These are phyloP conservation scores for Lachancea kluyveri DNA, from an alignment of 805 yeast species.

Conservation along the genomic window DNA sequence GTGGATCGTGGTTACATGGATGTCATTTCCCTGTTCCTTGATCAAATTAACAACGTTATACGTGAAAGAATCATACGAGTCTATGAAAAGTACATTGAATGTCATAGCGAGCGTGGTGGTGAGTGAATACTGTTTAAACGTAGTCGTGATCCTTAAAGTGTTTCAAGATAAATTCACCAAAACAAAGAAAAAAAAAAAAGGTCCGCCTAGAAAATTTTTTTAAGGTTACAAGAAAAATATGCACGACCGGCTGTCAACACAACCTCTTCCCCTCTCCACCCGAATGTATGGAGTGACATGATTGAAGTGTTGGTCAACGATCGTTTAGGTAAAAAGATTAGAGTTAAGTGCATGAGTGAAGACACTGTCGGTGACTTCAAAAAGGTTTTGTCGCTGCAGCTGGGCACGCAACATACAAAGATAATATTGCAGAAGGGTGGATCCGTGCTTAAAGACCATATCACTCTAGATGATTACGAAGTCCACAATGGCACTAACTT, in stretches of 20 bases:
- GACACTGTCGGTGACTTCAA: conserved; percentile 91
- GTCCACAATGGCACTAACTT: conserved; percentile 83
- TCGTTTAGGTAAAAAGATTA: conserved; percentile 78
- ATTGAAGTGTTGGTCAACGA: conserved; percentile 71
- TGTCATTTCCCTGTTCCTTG: conserved; percentile 33
- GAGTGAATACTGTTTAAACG: too few relatives aligned
- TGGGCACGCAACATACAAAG: conserved; percentile 65
- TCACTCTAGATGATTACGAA: conserved; percentile 89
- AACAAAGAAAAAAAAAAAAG: too few relatives aligned
- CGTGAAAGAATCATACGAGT: conserved; percentile 94
- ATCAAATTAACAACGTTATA: conserved; percentile 67
- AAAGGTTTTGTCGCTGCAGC: conserved; percentile 72
- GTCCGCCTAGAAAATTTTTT: too few relatives aligned
- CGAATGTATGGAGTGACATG: too few relatives aligned
- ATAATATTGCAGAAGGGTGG: conserved; percentile 79
- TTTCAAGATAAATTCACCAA: too few relatives aligned
- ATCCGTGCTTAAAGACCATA: conserved; percentile 80
- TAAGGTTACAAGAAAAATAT: too few relatives aligned
- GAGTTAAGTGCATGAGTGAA: conserved; percentile 79
- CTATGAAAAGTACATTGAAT: conserved; percentile 41
- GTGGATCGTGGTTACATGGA: conserved; percentile 33
- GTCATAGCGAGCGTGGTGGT: too few relatives aligned
- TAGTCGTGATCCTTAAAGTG: too few relatives aligned
- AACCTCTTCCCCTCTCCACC: too few relatives aligned
- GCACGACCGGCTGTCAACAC: too few relatives aligned